These are phyloP conservation scores for Knoxia roxburghii DNA, from an alignment of 257 asterid species.

Conservation along the genomic window DNA sequence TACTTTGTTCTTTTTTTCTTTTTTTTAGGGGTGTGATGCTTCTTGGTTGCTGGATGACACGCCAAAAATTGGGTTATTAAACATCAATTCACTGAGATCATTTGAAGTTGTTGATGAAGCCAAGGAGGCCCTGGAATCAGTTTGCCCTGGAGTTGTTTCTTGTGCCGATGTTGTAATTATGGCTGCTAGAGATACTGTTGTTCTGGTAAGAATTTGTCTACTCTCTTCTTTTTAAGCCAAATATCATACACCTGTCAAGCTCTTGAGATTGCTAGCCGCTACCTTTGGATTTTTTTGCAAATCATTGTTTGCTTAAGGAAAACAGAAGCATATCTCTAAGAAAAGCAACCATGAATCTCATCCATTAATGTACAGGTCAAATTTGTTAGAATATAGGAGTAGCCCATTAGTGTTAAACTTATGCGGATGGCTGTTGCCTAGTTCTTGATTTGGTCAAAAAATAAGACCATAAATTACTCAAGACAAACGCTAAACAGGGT, in stretches of 20 bases:
- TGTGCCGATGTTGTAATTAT: conserved; percentile 88
- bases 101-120: conserved; percentile 66
- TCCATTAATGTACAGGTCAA: background rate
- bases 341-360: too few species aligned
- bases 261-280: background rate
- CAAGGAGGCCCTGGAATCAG: conserved; percentile 63
- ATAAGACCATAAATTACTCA: background rate
- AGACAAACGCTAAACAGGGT: background rate
- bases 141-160: conserved; percentile 71
- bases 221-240: background rate
- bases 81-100: conserved; percentile 71
- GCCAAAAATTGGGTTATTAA: conserved; percentile 46
- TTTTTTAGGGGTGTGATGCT: conserved; percentile 81
- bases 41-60: conserved; percentile 88
- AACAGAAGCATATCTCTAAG: background rate
- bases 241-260: background rate
- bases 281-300: background rate
- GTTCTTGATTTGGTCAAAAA: background rate
- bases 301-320: background rate
- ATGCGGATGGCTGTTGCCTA: too few species aligned
- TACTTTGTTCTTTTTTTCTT: too few species aligned
- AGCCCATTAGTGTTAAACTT: too few species aligned
- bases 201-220: conserved; percentile 39
- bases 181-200: conserved; percentile 95
- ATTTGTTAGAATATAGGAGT: background rate